Percentiles rank a stretch among this genome's conserved stretches.
These are phyloP conservation scores for Daedalea quercina DNA, from an alignment of 768 basidiomycete genomes.

Conservation along the genomic window DNA sequence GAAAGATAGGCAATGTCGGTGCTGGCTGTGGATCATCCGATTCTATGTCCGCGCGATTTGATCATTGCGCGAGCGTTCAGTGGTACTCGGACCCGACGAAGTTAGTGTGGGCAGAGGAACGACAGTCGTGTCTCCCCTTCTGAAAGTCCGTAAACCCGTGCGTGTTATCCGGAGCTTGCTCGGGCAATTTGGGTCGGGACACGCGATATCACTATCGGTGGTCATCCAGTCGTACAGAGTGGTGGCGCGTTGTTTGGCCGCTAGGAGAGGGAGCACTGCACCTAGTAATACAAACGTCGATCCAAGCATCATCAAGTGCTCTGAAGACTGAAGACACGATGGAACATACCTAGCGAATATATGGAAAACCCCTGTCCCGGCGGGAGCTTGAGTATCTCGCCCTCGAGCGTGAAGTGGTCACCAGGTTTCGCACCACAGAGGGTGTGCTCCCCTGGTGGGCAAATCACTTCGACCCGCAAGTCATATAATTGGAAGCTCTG, in stretches of 20 bases:
- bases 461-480: slow-evolving; percentile 55
- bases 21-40: too few relatives aligned
- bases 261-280: slow-evolving; percentile 57
- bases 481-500: slow-evolving; percentile 58
- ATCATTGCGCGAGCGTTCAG: neutral
- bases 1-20: too few relatives aligned
- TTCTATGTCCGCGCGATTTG: too few relatives aligned
- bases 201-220: slow-evolving; percentile 57
- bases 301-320: neutral
- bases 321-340: neutral
- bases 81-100: neutral
- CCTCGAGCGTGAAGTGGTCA: slow-evolving; percentile 55
- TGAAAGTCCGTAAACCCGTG: slow-evolving; percentile 45
- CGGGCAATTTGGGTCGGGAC: slow-evolving; percentile 61
- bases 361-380: slow-evolving; percentile 61
- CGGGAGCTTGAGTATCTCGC: slow-evolving; percentile 58
- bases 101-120: slow-evolving; percentile 27
- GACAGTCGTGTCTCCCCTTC: slow-evolving; percentile 46
- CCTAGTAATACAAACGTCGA: slow-evolving; percentile 27
- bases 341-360: slow-evolving; percentile 48
- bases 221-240: slow-evolving; percentile 62
- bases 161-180: slow-evolving; percentile 47
- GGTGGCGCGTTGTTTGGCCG: slow-evolving; percentile 56
- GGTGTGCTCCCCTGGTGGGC: slow-evolving; percentile 48
- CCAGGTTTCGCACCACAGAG: slow-evolving; percentile 60